Evolutionary conservation across 805 yeast genomes (phyloP), one percentile per base, ranked within the genome.

Genomic region (Schizosaccharomyces octosporus): DNA sequence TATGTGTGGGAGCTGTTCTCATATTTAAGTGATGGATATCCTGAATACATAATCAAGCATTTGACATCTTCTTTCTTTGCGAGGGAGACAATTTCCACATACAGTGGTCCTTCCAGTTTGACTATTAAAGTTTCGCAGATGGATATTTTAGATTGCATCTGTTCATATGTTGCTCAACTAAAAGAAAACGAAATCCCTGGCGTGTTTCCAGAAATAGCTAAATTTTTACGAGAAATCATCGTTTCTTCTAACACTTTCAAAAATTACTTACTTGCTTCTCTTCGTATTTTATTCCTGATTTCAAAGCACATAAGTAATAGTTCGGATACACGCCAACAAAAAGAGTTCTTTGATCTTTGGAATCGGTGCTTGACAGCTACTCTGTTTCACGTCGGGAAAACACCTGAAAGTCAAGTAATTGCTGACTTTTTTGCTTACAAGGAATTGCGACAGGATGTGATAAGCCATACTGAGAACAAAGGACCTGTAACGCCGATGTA

Each of bases 281-380:
- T 51, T 19, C 36, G 36, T n/a, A 51, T 51, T 17, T 29, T 51
- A 51, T 29, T 27, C 9, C 17, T 19, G 19, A 29, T 51, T 7
- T 17, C 24, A 59, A 11, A 27, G 51, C 15, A 51, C 15, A 15
- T 59, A 62, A 21, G 59, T 59, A 54, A 64, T 70, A 41, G 63
- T 65, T 24, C 62, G 69, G 19, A 63, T 69, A 48, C 74, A 75
- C 62, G 81, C 77, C 48, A 81, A 79, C 31, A 65, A 77, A 3
- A 73, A 78, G 59, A 69, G 68, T 17, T 71, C 78, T 0, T 68
- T 83, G 32, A 65, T 72, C 3, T 70, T 21, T 24, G 31, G 57
- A 29, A 29, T 17, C 31, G 32, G n/a, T 19, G 31, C 9, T 15
- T 51, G 13, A 24, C 31, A 15, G 31, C 36, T 24, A 17, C 19